These are phyloP conservation scores for Globisporangium spiculum DNA, from an alignment of 352 stramenopile genomes.

Conservation along the genomic window DNA sequence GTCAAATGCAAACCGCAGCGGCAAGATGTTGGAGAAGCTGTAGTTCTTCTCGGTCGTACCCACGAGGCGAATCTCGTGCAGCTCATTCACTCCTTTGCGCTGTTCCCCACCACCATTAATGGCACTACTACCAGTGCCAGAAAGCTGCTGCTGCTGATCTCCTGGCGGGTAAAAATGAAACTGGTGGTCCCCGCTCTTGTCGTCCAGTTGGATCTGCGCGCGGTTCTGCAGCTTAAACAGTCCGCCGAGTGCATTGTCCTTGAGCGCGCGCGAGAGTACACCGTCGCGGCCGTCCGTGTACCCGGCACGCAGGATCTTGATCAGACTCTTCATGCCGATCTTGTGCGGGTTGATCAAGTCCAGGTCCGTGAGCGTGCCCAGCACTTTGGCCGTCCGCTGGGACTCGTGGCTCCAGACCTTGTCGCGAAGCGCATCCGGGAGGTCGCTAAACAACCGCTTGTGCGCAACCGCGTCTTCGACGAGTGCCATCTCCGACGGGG, in stretches of 20 bases:
- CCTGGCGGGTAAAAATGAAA: slow-evolving; percentile 7
- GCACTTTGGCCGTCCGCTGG: slow-evolving; percentile 61
- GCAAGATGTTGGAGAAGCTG: slow-evolving; percentile 56
- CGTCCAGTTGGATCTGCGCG: slow-evolving; percentile 52
- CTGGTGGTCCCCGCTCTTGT: slow-evolving; percentile 20
- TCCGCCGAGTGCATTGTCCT: slow-evolving; percentile 69
- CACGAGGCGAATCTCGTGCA: slow-evolving; percentile 41
- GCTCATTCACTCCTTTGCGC: slow-evolving; percentile 23
- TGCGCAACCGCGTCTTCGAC: slow-evolving; percentile 58
- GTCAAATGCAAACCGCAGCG: slow-evolving; percentile 51
- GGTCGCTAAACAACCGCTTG: slow-evolving; percentile 36
- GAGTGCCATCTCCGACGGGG: slow-evolving; percentile 41
- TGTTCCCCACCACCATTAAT: not conserved
- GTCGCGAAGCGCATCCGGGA: slow-evolving; percentile 39
- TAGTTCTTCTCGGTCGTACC: slow-evolving; percentile 70
- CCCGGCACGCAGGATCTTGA: slow-evolving; percentile 62
- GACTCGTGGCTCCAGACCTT: slow-evolving; percentile 79
- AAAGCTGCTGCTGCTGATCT: slow-evolving; percentile 1
- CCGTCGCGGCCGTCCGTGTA: slow-evolving; percentile 70
- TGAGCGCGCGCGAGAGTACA: slow-evolving; percentile 59
- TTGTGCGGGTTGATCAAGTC: slow-evolving; percentile 71
- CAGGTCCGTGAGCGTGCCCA: slow-evolving; percentile 69
- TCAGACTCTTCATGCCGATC: slow-evolving; percentile 78
- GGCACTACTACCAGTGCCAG: not conserved
- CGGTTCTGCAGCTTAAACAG: slow-evolving; percentile 59